Evolutionary conservation across 352 stramenopile species (phyloP).

Genomic region (Globisporangium spinosum): DNA sequence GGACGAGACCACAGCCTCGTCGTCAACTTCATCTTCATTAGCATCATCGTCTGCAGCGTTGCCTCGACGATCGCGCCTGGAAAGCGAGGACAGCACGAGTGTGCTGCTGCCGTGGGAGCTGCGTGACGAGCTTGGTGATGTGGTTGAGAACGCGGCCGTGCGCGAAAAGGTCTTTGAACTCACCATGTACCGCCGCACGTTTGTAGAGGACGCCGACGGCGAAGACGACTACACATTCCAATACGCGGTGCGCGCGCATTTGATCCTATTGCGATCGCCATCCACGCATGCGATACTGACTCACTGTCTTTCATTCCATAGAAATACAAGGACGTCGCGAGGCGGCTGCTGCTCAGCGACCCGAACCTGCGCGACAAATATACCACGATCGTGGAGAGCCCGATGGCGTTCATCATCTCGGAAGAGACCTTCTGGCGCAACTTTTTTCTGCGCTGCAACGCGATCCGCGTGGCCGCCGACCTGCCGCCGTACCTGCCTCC

Average conservation of each 20-base stretch:
- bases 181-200: constrained; percentile 60
- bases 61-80: constrained; percentile 3
- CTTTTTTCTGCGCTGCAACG: constrained; percentile 69
- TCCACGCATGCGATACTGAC: not conserved
- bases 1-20: not conserved
- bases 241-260: constrained; percentile 24
- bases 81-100: constrained; percentile 11
- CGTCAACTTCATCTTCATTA: not conserved
- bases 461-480: constrained; percentile 31
- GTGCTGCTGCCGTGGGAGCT: constrained; percentile 51
- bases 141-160: constrained; percentile 33
- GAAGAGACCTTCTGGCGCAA: constrained; percentile 70
- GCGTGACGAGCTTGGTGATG: constrained; percentile 28
- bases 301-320: constrained; percentile 2
- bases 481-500: constrained; percentile 53
- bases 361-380: constrained; percentile 65
- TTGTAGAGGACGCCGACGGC: constrained; percentile 47
- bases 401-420: constrained; percentile 32
- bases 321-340: constrained; percentile 41
- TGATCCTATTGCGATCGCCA: not conserved
- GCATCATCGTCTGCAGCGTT: not conserved
- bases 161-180: constrained; percentile 57
- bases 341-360: constrained; percentile 49
- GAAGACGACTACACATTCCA: constrained; percentile 68
- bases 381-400: constrained; percentile 33